Base-by-base conservation (phyloP, 331 rosid species). In the Dryas integrifolia region DNA sequence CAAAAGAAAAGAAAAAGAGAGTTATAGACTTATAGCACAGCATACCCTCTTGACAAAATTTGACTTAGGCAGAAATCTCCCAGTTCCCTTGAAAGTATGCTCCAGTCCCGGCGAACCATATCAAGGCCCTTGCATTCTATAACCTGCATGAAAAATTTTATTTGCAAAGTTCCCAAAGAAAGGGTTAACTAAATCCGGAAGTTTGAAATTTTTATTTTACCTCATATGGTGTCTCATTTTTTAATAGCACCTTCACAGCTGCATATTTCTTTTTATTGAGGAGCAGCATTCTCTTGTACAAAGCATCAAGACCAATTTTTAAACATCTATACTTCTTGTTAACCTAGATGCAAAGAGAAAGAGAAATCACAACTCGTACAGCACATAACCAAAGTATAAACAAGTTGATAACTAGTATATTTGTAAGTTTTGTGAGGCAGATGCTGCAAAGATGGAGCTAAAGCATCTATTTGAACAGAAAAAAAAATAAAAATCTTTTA, bases 71-170 rank as follows among this genome's bases (percentile, higher is more conserved):
- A 94, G 83, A 94, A 94, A 67, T 94, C 92, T 85, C 98, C 97
- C 58, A 85, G 47, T 62, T 94, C 97, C 91, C 91, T 91, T 45
- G 98, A 90, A 79, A 94, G 80, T 74, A 88, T 82, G 70, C 97
- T 91, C 98, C 98, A 94, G 82, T 94, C 98, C 69, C 93, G 92
- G 24, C 98, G 90, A 82, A 94, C 98, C 85, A 91, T 94, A 81
- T 94, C 98, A 82, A 94, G 98, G 68, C 98, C 98, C 83, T 94
- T 94, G 21, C 98, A 91, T 83, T 91, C 97, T 78, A 88, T 91
- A 78, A 89, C 91, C 98, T 94, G 81, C 77, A 82, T 62, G 40
- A 41, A 55, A 26, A 69, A 58, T 69, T 72, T 67, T 62, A 75
- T 21, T 41, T 15, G 58, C 59, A 66, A 66, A 62, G 21, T 16